Base-by-base conservation (phyloP, 2,329 filamentous ascomycete genomes). In the Paecilomyces formosus region DNA sequence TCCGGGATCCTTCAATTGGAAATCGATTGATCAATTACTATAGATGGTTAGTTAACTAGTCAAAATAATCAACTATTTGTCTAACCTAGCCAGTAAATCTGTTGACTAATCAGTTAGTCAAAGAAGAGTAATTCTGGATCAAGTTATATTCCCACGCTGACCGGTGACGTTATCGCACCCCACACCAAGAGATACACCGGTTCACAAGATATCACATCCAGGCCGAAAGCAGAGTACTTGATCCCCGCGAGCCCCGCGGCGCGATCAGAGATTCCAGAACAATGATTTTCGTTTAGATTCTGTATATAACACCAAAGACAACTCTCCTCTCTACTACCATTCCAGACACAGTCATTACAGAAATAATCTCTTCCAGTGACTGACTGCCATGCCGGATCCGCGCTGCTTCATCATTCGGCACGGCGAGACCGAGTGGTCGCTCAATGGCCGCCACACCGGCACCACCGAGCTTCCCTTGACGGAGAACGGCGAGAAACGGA, bases 381-480 rank as follows among this genome's bases (percentile, higher is more conserved):
- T 8, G 5, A 31, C 3, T 15, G n/a, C 56, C 62, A 75, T 78
- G 75, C 62, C 73, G 1, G 85, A 87, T 1, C 89, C 90, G 1
- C 83, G 89, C 56, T 86, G 90, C 71, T 93, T 93, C 78, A 85
- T 94, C 65, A 78, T 92, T 72, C 90, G 92, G 66, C 92, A 97
- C 71, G 93, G 92, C 76, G 91, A 97, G 78, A 97, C 92, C 3
- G 91, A 96, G 79, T 97, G 92, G 92, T 95, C 90, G 4, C 85
- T 96, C 54, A 88, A 88, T 65, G 92, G 91, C 58, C 83, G 86
- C 56, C 90, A 97, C 76, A 97, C 93, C 0, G 89, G 92, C 55
- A 82, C 79, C 28, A 89, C 89, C n/a, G 92, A 97, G 69, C 89
- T 97, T 3, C 87, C 91, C 1, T 80, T 97, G 39, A 97, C 92